Evolutionary conservation across 2,329 filamentous ascomycete species (phyloP).

Genomic region (Sclerotinia spermophila): DNA sequence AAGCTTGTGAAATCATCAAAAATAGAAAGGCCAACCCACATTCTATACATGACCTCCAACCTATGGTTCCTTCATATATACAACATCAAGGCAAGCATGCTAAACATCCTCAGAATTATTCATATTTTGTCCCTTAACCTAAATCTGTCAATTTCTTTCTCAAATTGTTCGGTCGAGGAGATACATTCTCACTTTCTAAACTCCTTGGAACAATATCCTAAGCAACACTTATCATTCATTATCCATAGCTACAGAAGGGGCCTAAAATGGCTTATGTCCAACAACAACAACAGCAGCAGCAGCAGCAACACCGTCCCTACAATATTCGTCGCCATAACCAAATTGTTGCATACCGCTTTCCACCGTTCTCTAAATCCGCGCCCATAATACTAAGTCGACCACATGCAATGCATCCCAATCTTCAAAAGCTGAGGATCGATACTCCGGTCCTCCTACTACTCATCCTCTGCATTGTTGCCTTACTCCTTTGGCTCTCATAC

Average conservation of each 20-base stretch:
- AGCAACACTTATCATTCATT: neutral
- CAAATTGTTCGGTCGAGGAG: neutral
- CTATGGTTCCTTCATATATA: neutral
- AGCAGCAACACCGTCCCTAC: neutral
- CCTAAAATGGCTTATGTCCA: neutral
- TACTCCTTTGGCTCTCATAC: conserved; percentile 3
- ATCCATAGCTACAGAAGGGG: neutral
- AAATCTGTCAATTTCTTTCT: neutral
- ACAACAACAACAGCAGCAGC: neutral
- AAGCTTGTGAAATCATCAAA: neutral
- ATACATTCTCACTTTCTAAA: neutral
- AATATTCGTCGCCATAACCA: conserved; percentile 4
- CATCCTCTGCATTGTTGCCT: neutral
- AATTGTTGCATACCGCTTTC: neutral
- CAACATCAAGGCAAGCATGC: neutral
- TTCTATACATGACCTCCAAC: neutral
- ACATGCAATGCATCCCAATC: conserved; percentile 5
- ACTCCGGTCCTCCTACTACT: neutral
- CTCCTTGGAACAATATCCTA: neutral
- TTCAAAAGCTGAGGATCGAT: conserved; percentile 8
- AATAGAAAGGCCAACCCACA: neutral
- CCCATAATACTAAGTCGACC: neutral
- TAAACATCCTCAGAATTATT: neutral
- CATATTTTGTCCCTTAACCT: neutral
- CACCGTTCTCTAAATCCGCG: neutral